Conservation (phyloP, 2,329 filamentous ascomycete species). For the Neopestalotiopsis clavispora region DNA sequence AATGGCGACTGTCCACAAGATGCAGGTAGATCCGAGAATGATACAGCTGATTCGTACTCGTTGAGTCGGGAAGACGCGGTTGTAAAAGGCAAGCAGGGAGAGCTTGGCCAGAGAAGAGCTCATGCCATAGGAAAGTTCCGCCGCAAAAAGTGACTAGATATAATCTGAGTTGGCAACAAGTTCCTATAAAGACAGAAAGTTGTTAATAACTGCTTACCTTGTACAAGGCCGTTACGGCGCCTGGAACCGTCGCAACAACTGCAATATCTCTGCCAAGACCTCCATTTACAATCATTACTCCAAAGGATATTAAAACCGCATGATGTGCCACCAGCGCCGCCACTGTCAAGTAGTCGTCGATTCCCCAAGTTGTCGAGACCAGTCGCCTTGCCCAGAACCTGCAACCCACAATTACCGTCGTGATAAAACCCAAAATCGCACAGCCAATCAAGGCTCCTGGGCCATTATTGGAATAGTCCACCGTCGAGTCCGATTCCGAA, state of each 20-base stretch:
- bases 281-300: neutral
- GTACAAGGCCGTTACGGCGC: neutral
- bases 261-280: neutral
- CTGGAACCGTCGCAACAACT: neutral
- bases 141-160: conserved; percentile 30
- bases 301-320: neutral
- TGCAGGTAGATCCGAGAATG: conserved; percentile 11
- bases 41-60: conserved; percentile 12
- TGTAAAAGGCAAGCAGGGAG: conserved; percentile 18
- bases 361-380: neutral
- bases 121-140: conserved; percentile 10
- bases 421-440: neutral
- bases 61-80: conserved; percentile 21
- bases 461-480: neutral
- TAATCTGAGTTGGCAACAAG: neutral
- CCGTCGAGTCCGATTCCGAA: conserved; percentile 10
- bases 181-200: neutral
- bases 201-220: neutral
- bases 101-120: conserved; percentile 22
- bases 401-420: neutral
- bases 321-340: neutral
- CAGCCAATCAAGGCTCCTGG: neutral
- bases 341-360: too few species aligned
- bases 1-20: conserved; percentile 2
- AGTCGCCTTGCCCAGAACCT: neutral